A percentile compares a stretch with the other conserved stretches of the same genome.
Evolutionary conservation across 768 basidiomycete genomes (phyloP).

Genomic region (Tylopilus intermedius): DNA sequence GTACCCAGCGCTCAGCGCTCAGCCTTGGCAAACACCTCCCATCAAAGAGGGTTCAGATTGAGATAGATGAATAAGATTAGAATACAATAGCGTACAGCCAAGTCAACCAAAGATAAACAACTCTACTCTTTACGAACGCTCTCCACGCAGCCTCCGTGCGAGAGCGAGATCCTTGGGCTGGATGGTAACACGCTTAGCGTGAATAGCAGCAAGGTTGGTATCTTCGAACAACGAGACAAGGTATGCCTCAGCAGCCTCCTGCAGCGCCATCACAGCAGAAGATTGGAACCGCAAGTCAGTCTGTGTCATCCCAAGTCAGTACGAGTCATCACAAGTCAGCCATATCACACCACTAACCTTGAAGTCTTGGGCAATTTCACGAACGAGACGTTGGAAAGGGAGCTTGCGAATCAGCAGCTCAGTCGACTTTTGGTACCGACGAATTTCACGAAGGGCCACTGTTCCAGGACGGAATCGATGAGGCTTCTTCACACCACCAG

Average conservation of each 20-base stretch:
- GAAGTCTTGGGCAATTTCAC: slow-evolving; percentile 86
- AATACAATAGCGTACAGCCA: slow-evolving; percentile 26
- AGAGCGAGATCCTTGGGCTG: slow-evolving; percentile 85
- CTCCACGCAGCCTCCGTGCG: slow-evolving; percentile 74
- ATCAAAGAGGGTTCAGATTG: background rate
- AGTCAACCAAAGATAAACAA: background rate
- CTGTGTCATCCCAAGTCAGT: slow-evolving; percentile 29
- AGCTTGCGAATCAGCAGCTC: slow-evolving; percentile 84
- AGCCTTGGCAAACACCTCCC: too few species aligned
- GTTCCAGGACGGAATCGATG: slow-evolving; percentile 38
- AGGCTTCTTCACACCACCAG: slow-evolving; percentile 92
- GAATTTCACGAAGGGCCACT: slow-evolving; percentile 85
- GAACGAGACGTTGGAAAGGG: slow-evolving; percentile 66
- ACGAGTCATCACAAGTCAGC: too few species aligned
- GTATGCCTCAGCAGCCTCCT: slow-evolving; percentile 82
- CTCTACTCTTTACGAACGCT: slow-evolving; percentile 48
- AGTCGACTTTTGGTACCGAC: slow-evolving; percentile 85
- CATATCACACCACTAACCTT: slow-evolving; percentile 46
- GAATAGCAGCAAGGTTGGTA: slow-evolving; percentile 80
- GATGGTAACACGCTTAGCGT: slow-evolving; percentile 80
- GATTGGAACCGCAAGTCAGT: too few species aligned
- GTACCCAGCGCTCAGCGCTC: too few species aligned
- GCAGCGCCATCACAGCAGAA: slow-evolving; percentile 63
- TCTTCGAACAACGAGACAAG: slow-evolving; percentile 77
- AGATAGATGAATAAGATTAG: background rate